Percentiles rank a stretch among this genome's conserved stretches.
Evolutionary conservation across 345 rosid species (phyloP).

Genomic region (Euclidium syriacum): DNA sequence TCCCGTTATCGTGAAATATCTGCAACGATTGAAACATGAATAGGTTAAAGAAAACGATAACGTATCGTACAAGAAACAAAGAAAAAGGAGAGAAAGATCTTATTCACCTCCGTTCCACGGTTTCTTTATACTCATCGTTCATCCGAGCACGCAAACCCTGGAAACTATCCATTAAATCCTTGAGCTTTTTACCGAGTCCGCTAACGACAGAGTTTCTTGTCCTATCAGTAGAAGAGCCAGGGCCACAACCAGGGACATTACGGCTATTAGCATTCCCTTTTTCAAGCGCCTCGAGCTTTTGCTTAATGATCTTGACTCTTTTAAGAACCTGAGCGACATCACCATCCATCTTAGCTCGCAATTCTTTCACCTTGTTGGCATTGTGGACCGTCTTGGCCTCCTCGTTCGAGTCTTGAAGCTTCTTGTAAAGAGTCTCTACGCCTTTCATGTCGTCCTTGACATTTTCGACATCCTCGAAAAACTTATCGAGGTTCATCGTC

Average conservation of each 20-base stretch:
- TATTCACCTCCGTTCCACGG: slow-evolving; percentile 60
- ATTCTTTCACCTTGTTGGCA: slow-evolving; percentile 56
- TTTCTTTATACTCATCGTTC: slow-evolving; percentile 63
- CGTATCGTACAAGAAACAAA: not conserved
- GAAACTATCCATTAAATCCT: slow-evolving; percentile 71
- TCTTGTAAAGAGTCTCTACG: slow-evolving; percentile 54
- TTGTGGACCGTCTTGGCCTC: slow-evolving; percentile 60
- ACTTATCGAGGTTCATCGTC: slow-evolving; percentile 56
- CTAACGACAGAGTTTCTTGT: slow-evolving; percentile 74
- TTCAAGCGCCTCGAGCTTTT: slow-evolving; percentile 69
- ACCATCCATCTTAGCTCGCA: slow-evolving; percentile 54
- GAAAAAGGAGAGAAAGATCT: not conserved
- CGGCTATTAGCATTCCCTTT: slow-evolving; percentile 53
- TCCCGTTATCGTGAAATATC: slow-evolving; percentile 77
- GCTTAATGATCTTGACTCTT: slow-evolving; percentile 58
- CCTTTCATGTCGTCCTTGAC: slow-evolving; percentile 63
- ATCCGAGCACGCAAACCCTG: slow-evolving; percentile 54
- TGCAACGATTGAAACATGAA: not conserved
- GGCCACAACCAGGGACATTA: slow-evolving; percentile 62
- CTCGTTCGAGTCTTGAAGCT: slow-evolving; percentile 67
- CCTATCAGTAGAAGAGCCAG: slow-evolving; percentile 74
- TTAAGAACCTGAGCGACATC: slow-evolving; percentile 63
- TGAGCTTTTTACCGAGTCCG: slow-evolving; percentile 71
- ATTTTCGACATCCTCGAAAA: slow-evolving; percentile 71
- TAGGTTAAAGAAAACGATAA: not conserved